A percentile compares a stretch with the other conserved stretches of the same genome.
Evolutionary conservation across 2,329 filamentous ascomycete species (phyloP).

Genomic region (Lachnum nothofagi): DNA sequence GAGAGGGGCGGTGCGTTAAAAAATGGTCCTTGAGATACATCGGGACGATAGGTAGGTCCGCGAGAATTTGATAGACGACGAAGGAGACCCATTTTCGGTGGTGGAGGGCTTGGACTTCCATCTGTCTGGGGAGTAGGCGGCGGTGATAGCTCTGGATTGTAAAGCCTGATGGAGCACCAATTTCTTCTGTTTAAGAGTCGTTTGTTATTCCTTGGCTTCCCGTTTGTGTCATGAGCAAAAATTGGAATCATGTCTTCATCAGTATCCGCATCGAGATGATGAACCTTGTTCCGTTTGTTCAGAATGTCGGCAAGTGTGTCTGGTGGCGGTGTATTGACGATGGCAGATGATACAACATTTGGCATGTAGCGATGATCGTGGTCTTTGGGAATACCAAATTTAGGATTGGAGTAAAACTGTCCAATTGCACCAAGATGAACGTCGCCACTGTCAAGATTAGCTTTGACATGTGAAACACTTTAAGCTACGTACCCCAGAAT

Average conservation of each 20-base stretch:
- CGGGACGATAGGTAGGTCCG: constrained; percentile 30
- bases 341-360: constrained; percentile 89
- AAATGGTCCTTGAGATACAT: constrained; percentile 25
- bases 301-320: constrained; percentile 85
- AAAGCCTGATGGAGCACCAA: constrained; percentile 89
- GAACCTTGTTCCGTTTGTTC: constrained; percentile 84
- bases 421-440: constrained; percentile 89
- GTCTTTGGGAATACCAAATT: constrained; percentile 74
- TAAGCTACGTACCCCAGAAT: constrained; percentile 60
- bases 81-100: constrained; percentile 23
- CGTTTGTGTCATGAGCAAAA: constrained; percentile 83
- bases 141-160: constrained; percentile 72
- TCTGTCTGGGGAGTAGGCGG: constrained; percentile 57
- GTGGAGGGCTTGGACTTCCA: constrained; percentile 36
- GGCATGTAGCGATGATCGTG: constrained; percentile 95
- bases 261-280: constrained; percentile 68
- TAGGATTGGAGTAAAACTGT: constrained; percentile 91
- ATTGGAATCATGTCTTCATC: constrained; percentile 96
- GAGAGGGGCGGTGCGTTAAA: constrained; percentile 23
- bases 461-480: background rate
- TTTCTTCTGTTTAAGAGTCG: constrained; percentile 83
- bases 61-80: constrained; percentile 31
- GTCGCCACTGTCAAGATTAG: constrained; percentile 62
- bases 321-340: constrained; percentile 85
- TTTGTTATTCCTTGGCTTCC: constrained; percentile 85